Conservation (phyloP, 495 filamentous ascomycete genomes). For the Tuber magnatum region DNA sequence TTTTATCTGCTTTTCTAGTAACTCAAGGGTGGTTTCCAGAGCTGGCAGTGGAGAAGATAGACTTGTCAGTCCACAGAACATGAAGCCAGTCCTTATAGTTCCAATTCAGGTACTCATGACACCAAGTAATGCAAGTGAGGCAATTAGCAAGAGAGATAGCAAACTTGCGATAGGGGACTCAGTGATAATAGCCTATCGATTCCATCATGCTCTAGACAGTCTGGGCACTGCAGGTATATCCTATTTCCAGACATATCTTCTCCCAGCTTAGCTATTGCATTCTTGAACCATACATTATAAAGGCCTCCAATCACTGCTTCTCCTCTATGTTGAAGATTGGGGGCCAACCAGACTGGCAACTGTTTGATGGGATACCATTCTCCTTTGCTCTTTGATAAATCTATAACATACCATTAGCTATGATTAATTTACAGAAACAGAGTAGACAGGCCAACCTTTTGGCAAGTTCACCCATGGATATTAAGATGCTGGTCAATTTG, state of each 20-base stretch:
- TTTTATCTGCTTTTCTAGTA: constrained; percentile 6
- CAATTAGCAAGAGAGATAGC: background rate
- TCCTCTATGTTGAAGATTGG: constrained; percentile 7
- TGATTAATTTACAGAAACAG: too few species aligned
- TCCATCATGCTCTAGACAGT: background rate
- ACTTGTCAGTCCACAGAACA: constrained; percentile 23
- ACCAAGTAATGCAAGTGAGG: background rate
- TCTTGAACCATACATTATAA: background rate
- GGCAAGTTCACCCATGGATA: too few species aligned
- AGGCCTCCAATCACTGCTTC: background rate
- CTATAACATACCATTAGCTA: too few species aligned
- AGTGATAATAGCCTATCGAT: too few species aligned
- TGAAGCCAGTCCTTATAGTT: constrained; percentile 13
- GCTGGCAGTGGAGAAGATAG: constrained; percentile 9
- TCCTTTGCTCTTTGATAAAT: constrained; percentile 8
- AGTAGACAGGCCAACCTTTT: too few species aligned
- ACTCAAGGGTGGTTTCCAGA: constrained; percentile 9
- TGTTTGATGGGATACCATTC: constrained; percentile 8
- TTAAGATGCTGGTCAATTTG: too few species aligned
- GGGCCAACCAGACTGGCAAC: constrained; percentile 1
- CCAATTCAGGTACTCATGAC: constrained; percentile 6
- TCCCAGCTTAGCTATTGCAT: background rate
- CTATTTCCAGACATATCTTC: background rate
- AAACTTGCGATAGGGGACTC: too few species aligned
- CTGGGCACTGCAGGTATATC: background rate